A percentile compares a stretch with the other conserved stretches of the same genome.
Evolutionary conservation across 2,329 filamentous ascomycete genomes (phyloP).

Genomic region (Botrytis medusae): DNA sequence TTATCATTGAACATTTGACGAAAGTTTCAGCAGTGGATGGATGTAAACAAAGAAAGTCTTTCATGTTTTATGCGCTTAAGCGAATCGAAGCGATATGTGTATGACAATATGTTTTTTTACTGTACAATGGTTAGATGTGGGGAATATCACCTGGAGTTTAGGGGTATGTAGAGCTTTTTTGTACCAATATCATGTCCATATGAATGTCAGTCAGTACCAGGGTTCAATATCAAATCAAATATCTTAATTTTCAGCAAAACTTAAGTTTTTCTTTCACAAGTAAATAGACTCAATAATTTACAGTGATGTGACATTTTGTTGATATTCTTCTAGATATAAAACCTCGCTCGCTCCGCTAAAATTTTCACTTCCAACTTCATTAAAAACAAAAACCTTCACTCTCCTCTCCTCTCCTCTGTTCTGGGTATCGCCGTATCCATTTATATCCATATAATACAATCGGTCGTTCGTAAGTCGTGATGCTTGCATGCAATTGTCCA

Average conservation of each 20-base stretch:
- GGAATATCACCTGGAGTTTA: not conserved
- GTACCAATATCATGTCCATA: not conserved
- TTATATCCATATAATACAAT: not conserved
- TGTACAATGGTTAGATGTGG: not conserved
- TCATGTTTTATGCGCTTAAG: not conserved
- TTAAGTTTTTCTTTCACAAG: not conserved
- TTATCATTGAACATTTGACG: not conserved
- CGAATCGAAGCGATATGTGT: not conserved
- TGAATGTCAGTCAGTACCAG: not conserved
- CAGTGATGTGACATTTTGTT: conserved; percentile 20
- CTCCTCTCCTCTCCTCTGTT: not conserved
- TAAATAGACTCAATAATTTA: not conserved
- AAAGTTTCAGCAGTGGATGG: not conserved
- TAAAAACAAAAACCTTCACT: not conserved
- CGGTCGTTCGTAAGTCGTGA: conserved; percentile 2
- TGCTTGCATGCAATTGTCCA: not conserved
- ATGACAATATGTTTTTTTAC: not conserved
- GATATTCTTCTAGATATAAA: not conserved
- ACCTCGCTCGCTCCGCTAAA: not conserved
- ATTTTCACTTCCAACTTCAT: not conserved
- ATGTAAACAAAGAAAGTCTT: not conserved
- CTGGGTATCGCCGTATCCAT: not conserved
- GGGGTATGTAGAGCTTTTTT: not conserved
- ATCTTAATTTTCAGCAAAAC: not conserved
- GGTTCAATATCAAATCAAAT: not conserved